phyloP scores from a whole-genome alignment of 202 grass and related monocot genomes.

The Sporobolus alterniflorus region DNA sequence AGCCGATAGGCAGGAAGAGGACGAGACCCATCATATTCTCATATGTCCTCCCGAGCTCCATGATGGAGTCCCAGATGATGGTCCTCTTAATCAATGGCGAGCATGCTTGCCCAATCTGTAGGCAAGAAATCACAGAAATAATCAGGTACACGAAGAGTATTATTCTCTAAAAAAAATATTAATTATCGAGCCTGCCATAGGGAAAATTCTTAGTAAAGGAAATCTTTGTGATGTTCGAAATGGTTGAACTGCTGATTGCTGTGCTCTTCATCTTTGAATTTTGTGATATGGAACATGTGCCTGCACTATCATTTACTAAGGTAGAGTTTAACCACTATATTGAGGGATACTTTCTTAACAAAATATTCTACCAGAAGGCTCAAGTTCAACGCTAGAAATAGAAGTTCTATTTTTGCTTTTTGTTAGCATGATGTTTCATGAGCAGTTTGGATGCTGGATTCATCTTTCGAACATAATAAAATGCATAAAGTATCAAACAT shows the following conservation, averaged over 20 bases:
- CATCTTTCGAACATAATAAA: neutral
- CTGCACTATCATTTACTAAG: neutral
- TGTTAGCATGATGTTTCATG: neutral
- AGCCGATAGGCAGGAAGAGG: slow-evolving; percentile 81
- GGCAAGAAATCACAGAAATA: slow-evolving; percentile 1
- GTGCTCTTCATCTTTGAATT: neutral
- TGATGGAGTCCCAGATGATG: slow-evolving; percentile 90
- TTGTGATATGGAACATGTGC: neutral
- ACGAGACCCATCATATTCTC: slow-evolving; percentile 87
- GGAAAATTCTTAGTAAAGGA: neutral
- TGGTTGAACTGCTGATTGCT: neutral
- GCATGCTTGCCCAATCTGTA: slow-evolving; percentile 81
- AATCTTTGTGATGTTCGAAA: neutral
- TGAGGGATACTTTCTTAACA: neutral
- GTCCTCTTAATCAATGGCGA: slow-evolving; percentile 46
- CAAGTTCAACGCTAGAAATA: neutral
- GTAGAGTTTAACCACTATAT: neutral
- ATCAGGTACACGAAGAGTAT: neutral
- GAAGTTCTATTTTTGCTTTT: neutral
- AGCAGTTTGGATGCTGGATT: neutral
- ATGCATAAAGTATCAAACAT: neutral
- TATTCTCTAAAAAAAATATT: neutral
- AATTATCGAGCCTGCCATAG: neutral
- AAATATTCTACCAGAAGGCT: neutral
- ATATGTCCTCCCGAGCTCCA: slow-evolving; percentile 91